Evolutionary conservation across 192 early-diverging fungal genomes (phyloP).

Genomic region (Coemansia sp.): DNA sequence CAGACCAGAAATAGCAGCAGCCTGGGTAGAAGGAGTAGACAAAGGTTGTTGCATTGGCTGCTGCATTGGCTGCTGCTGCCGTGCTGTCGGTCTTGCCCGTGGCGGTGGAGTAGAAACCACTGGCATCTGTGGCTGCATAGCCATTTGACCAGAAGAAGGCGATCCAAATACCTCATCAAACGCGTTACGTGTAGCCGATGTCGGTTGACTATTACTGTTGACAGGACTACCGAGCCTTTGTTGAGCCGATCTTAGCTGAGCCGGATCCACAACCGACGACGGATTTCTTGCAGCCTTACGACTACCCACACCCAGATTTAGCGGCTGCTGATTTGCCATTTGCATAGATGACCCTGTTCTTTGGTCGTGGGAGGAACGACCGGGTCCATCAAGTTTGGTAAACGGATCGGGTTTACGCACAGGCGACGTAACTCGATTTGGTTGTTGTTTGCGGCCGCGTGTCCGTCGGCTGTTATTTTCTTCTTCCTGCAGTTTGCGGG

Average conservation of each 20-base stretch:
- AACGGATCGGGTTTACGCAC: constrained; percentile 15
- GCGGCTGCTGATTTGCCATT: constrained; percentile 24
- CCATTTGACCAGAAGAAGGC: constrained; percentile 5
- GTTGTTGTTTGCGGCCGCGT: neutral
- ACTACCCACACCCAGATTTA: constrained; percentile 35
- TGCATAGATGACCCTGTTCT: neutral
- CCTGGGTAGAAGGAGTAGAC: neutral
- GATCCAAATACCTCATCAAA: constrained; percentile 38
- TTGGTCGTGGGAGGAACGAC: constrained; percentile 4
- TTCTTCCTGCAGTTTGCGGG: constrained; percentile 77
- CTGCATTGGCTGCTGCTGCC: constrained; percentile 2
- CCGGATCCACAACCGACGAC: constrained; percentile 42
- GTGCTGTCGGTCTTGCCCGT: constrained; percentile 29
- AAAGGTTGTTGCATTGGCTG: too few relatives aligned
- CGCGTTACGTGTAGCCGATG: constrained; percentile 14
- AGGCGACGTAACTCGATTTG: too few relatives aligned
- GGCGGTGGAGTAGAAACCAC: constrained; percentile 12
- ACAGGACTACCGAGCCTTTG: constrained; percentile 30
- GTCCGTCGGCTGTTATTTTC: constrained; percentile 33
- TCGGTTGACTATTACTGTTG: neutral
- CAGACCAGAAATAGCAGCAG: neutral
- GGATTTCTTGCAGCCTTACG: constrained; percentile 34
- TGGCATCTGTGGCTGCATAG: constrained; percentile 6
- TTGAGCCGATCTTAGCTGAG: constrained; percentile 49
- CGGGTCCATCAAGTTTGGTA: constrained; percentile 19